Base-by-base conservation (phyloP, 2,329 filamentous ascomycete species). In the Rutstroemia sp. region DNA sequence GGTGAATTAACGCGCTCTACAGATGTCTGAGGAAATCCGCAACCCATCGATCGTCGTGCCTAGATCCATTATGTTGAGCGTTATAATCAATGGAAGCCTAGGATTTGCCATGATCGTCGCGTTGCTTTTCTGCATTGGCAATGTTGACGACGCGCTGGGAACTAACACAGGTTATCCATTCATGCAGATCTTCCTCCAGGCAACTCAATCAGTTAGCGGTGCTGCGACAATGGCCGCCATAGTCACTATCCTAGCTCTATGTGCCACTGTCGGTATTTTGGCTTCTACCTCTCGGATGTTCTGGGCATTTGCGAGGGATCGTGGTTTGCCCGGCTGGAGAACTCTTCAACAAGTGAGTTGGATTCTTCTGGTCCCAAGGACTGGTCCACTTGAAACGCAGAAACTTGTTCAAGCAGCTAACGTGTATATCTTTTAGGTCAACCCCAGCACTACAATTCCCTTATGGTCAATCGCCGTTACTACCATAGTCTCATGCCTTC, bases 181-280 rank as follows among this genome's bases (percentile, higher is more conserved):
- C 66, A 72, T 77, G 62, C 73, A 77, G 25, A 75, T 82, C 39
- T 81, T 83, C 56, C 75, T 73, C 1, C 75, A 76, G 2, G 75
- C 74, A 9, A 73, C 74, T 5, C 75, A 81, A 68, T 57, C 51
- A n/a, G 63, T 67, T 3, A 70, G 68, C 1, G 77, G 73, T 0
- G 73, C 77, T 1, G 75, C 73, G 10, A 71, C 73, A 10, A 76
- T 81, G 72, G 71, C 73, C 0, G 70, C 73, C 1, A 70, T 78
- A 16, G 69, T 78, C 10, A 68, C 72, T 34, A 64, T 71, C 5
- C 60, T 73, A 1, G 65, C 70, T 6, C 66, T 72, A 30, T 71
- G 69, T 50, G 69, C 68, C 17, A 71, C 68, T 21, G 68, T 75
- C 47, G 65, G 69, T 10, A 67, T 68, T 54, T 65, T 65, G 49